Conservation (phyloP, 75 land plant species). For the Pinus taeda region DNA sequence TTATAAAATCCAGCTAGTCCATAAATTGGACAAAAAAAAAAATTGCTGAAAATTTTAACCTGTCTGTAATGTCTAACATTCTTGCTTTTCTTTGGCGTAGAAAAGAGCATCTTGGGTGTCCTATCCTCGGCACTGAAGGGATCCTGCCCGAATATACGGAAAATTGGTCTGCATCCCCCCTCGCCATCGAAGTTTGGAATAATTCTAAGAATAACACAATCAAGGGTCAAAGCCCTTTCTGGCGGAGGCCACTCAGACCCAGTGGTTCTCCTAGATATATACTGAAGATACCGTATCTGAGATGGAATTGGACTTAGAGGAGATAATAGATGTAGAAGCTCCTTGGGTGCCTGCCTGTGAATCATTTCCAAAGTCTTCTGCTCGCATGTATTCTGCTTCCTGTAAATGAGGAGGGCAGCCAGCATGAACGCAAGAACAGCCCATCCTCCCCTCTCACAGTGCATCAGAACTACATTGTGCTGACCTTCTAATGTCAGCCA, state of each 20-base stretch:
- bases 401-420: slow-evolving; percentile 78
- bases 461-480: slow-evolving; percentile 86
- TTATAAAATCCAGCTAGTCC: not conserved
- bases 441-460: slow-evolving; percentile 99
- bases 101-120: slow-evolving; percentile 70
- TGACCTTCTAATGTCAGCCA: slow-evolving; percentile 90
- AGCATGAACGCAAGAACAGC: slow-evolving; percentile 94
- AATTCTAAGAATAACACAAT: slow-evolving; percentile 83
- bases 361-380: slow-evolving; percentile 92
- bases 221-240: slow-evolving; percentile 83
- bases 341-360: slow-evolving; percentile 84
- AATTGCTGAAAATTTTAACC: slow-evolving; percentile 30
- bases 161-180: slow-evolving; percentile 87
- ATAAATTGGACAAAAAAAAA: not conserved
- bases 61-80: slow-evolving; percentile 70
- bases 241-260: slow-evolving; percentile 93
- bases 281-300: slow-evolving; percentile 89
- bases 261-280: slow-evolving; percentile 88
- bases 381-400: slow-evolving; percentile 84
- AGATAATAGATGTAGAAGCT: slow-evolving; percentile 76
- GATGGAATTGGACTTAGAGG: slow-evolving; percentile 95
- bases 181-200: slow-evolving; percentile 87
- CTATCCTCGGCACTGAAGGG: slow-evolving; percentile 62
- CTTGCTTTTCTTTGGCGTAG: slow-evolving; percentile 68
- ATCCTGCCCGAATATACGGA: slow-evolving; percentile 87